These are phyloP conservation scores for Odontarrhena argentea DNA, from an alignment of 345 rosid species.

Conservation along the genomic window DNA sequence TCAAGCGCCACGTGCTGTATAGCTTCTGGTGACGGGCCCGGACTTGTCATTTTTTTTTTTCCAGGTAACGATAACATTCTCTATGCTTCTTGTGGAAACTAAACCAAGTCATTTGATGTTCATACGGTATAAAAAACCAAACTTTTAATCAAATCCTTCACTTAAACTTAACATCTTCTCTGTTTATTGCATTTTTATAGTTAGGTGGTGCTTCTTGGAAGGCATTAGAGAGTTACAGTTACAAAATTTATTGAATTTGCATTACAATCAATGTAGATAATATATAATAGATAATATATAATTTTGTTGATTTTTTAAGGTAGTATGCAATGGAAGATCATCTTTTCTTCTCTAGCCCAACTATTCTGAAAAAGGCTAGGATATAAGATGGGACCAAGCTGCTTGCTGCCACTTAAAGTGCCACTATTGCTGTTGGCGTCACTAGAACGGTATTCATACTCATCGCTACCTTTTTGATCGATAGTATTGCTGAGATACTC, in stretches of 20 bases:
- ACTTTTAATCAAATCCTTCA: constrained; percentile 2
- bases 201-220: constrained; percentile 53
- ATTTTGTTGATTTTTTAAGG: constrained; percentile 12
- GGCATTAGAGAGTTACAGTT: constrained; percentile 61
- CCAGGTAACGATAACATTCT: constrained; percentile 78
- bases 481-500: too few species aligned
- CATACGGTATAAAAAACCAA: constrained; percentile 51
- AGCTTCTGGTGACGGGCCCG: constrained; percentile 74
- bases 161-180: not conserved
- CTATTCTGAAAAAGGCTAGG: too few species aligned
- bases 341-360: constrained; percentile 48
- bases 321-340: constrained; percentile 64
- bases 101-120: constrained; percentile 78
- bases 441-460: too few species aligned
- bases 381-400: too few species aligned
- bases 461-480: too few species aligned
- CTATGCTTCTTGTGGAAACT: constrained; percentile 66
- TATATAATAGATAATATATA: not conserved
- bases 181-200: constrained; percentile 17
- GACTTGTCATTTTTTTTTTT: constrained; percentile 42
- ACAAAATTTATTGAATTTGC: constrained; percentile 37
- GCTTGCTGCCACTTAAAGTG: constrained; percentile 37
- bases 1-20: constrained; percentile 75
- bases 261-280: not conserved
- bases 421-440: too few species aligned